phyloP scores from a whole-genome alignment of 345 rosid species.

The Balakata baccata region DNA sequence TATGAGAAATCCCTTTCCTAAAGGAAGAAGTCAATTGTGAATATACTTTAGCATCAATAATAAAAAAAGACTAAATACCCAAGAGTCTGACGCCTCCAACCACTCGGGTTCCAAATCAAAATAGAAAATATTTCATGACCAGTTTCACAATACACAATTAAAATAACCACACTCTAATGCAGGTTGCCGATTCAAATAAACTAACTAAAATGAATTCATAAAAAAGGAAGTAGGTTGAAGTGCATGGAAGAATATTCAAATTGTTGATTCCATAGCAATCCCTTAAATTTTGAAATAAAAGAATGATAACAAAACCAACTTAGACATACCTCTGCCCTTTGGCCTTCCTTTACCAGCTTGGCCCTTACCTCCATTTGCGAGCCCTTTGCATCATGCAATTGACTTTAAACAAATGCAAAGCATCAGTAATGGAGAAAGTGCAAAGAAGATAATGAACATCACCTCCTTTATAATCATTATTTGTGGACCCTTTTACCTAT shows the following conservation, averaged over 20 bases:
- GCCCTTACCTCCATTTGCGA: conserved; percentile 30
- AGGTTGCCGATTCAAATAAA: neutral
- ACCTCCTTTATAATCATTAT: conserved; percentile 36
- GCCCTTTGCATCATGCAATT: conserved; percentile 21
- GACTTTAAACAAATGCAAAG: neutral
- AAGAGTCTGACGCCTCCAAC: neutral
- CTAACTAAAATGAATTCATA: neutral
- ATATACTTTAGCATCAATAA: neutral
- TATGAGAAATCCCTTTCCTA: conserved; percentile 67
- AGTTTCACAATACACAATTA: neutral
- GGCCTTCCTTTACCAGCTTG: conserved; percentile 29
- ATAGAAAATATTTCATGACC: neutral
- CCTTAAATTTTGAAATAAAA: neutral
- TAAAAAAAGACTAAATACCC: neutral
- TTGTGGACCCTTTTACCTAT: conserved; percentile 26
- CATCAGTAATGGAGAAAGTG: neutral
- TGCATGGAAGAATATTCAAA: neutral
- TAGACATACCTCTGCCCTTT: conserved; percentile 26
- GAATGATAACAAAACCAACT: neutral
- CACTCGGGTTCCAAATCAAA: neutral
- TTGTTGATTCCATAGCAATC: neutral
- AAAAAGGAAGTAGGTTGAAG: neutral
- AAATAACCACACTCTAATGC: too few relatives aligned
- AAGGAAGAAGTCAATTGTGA: neutral
- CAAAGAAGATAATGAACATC: neutral